phyloP scores from a whole-genome alignment of 257 asterid species.

The Jaltomata sinuosa region DNA sequence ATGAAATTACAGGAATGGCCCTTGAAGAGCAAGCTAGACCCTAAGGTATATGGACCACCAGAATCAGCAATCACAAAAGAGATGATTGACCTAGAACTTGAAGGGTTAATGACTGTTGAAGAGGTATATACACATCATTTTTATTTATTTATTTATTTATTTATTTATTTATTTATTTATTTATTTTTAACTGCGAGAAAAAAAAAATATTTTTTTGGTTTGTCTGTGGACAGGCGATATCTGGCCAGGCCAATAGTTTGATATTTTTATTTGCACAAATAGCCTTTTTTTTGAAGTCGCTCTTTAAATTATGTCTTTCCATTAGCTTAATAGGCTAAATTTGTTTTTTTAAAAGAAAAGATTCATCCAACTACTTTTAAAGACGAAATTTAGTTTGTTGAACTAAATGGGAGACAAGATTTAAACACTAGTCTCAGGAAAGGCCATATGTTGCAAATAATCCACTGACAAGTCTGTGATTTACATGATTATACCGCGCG shows the following conservation, averaged over 20 bases:
- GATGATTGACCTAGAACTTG: constrained; percentile 35
- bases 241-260: background rate
- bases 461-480: too few relatives aligned
- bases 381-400: background rate
- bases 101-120: constrained; percentile 39
- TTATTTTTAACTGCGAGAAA: background rate
- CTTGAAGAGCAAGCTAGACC: constrained; percentile 61
- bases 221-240: background rate
- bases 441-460: too few relatives aligned
- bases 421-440: too few relatives aligned
- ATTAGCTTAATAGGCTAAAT: background rate
- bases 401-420: background rate
- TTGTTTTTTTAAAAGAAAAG: background rate
- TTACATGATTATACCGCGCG: too few relatives aligned
- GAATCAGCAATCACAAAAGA: constrained; percentile 57
- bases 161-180: background rate
- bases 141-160: background rate
- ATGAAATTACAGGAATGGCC: constrained; percentile 94
- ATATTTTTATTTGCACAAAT: background rate
- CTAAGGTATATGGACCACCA: constrained; percentile 58
- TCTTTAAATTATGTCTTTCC: background rate
- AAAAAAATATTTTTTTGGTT: background rate
- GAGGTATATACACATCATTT: constrained; percentile 31
- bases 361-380: background rate
- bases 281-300: background rate